These are phyloP conservation scores for Neurospora sp. DNA, from an alignment of 495 filamentous ascomycete genomes.

Conservation along the genomic window DNA sequence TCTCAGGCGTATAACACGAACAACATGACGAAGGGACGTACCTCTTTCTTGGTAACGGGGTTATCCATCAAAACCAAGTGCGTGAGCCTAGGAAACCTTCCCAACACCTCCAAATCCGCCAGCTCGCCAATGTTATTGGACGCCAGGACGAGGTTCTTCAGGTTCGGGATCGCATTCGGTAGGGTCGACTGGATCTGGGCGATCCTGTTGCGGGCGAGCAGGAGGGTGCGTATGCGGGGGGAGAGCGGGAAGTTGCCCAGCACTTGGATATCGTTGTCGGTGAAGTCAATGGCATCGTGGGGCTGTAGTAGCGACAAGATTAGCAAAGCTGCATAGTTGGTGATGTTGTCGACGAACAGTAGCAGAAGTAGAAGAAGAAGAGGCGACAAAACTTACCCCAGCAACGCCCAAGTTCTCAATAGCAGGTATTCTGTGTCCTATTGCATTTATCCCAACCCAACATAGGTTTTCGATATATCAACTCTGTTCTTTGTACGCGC, in stretches of 20 bases:
- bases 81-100: constrained; percentile 55
- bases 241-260: constrained; percentile 92
- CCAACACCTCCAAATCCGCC: constrained; percentile 79
- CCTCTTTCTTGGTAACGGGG: constrained; percentile 85
- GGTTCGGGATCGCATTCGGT: constrained; percentile 61
- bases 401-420: constrained; percentile 98
- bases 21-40: constrained; percentile 31
- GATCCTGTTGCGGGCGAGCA: constrained; percentile 84
- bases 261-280: constrained; percentile 89
- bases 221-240: constrained; percentile 73
- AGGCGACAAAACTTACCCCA: constrained; percentile 48
- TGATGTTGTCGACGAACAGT: not conserved
- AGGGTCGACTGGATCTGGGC: constrained; percentile 66
- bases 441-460: constrained; percentile 26
- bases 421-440: constrained; percentile 94
- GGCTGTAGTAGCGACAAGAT: constrained; percentile 28
- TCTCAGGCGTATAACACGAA: not conserved
- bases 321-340: not conserved
- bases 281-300: constrained; percentile 94
- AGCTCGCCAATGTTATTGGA: constrained; percentile 67
- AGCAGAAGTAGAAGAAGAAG: not conserved
- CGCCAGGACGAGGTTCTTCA: constrained; percentile 69
- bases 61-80: constrained; percentile 80
- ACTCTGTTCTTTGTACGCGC: constrained; percentile 49
- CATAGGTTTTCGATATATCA: constrained; percentile 49